Evolutionary conservation across 257 asterid genomes (phyloP), one percentile per base, ranked within the genome.

Genomic region (Capsicum chinense): DNA sequence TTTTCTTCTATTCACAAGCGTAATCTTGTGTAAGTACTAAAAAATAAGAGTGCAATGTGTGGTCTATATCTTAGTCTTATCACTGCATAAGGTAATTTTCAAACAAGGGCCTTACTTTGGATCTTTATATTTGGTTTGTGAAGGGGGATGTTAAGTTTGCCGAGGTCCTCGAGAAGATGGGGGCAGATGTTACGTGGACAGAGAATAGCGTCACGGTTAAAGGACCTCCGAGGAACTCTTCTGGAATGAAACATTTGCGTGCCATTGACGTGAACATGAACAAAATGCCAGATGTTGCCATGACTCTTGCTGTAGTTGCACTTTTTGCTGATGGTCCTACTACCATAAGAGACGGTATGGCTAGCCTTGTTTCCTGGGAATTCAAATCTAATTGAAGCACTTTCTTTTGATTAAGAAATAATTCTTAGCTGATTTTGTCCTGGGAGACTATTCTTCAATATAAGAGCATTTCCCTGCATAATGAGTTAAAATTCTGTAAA

Each of bases 281-380:
- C 92, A 96, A 94, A 89, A 96, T 94, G 98, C 98, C 98, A 3
- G 99, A 96, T 88, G 99, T 96, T 42, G 99, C 99, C 86, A 94
- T 96, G 99, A 96, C 99, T 82, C 98, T 96, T 85, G 98, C 98
- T 80, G 98, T 96, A 1, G 98, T 94, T 56, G 99, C 99, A 57
- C 98, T 96, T 83, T 94, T 87, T 62, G 99, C 99, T 76, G 97
- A 96, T 83, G 99, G 98, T 6, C 93, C 99, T 83, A 93, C 99
- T 63, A 89, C 98, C 79, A 93, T 95, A 56, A 91, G 99, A 94
- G 99, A 95, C 54, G 99, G 98, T 95, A 92, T 78, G 88, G 3
- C 54, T 50, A 15, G 7, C 85, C 48, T 78, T 42, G 42, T 85
- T 60, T 59, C 52, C 80, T 63, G 47, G 58, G 76, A 19, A 26